A percentile compares a stretch with the other conserved stretches of the same genome.
Evolutionary conservation across 1,139 yeast genomes (phyloP).

Genomic region (Debaryomyces udenii): DNA sequence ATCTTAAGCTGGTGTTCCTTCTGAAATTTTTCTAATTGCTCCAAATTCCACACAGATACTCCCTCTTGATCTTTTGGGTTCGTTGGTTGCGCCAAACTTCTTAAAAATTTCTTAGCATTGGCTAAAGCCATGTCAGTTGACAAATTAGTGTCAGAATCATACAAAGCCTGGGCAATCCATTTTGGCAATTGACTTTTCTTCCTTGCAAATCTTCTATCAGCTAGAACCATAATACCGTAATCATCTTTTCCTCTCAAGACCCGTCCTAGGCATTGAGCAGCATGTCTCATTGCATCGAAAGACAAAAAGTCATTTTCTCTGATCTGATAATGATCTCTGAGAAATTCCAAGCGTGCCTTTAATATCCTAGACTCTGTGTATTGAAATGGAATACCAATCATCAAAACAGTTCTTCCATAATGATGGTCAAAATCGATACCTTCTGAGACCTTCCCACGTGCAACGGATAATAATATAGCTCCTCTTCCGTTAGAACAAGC

Average conservation of each 20-base stretch:
- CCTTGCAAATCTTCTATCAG: constrained; percentile 88
- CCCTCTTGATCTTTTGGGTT: constrained; percentile 93
- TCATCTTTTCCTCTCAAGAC: constrained; percentile 97
- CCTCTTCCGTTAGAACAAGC: constrained; percentile 99
- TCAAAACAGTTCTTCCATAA: constrained; percentile 93
- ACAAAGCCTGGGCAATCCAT: constrained; percentile 93
- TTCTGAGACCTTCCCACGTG: constrained; percentile 98
- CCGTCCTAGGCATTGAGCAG: constrained; percentile 97
- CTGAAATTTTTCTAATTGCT: constrained; percentile 69
- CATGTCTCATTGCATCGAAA: constrained; percentile 99
- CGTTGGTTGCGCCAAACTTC: constrained; percentile 94
- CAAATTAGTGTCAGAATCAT: constrained; percentile 87
- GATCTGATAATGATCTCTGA: constrained; percentile 90
- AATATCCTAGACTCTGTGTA: constrained; percentile 95
- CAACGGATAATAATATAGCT: constrained; percentile 92
- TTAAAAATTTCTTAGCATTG: constrained; percentile 84
- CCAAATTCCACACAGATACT: constrained; percentile 86
- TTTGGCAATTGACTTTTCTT: constrained; percentile 89
- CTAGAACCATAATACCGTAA: constrained; percentile 97
- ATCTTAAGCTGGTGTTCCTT: constrained; percentile 41
- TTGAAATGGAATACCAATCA: constrained; percentile 99
- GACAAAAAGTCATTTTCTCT: constrained; percentile 92
- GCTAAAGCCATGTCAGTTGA: constrained; percentile 99
- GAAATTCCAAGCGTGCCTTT: constrained; percentile 90
- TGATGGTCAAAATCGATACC: constrained; percentile 99